These are phyloP conservation scores for Aspergillus coremiiformis DNA, from an alignment of 495 filamentous ascomycete genomes.

Conservation along the genomic window DNA sequence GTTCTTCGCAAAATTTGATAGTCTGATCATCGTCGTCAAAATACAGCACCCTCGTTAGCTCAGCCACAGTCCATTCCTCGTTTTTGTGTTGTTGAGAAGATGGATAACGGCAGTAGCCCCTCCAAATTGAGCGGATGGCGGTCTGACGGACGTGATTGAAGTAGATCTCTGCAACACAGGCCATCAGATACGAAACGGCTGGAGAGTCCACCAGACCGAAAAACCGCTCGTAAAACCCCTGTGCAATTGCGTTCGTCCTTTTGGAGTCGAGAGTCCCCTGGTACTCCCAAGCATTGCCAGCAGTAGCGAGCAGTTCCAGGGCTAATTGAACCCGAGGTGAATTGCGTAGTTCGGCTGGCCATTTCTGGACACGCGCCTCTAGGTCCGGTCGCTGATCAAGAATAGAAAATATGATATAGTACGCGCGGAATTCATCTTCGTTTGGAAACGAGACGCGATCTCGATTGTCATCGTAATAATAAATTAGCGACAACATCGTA, in stretches of 20 bases:
- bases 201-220: slow-evolving; percentile 66
- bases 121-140: slow-evolving; percentile 64
- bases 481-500: slow-evolving; percentile 77
- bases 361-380: slow-evolving; percentile 65
- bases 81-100: slow-evolving; percentile 59
- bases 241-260: slow-evolving; percentile 47
- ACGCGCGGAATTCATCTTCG: slow-evolving; percentile 85
- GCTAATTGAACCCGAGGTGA: slow-evolving; percentile 57
- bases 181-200: slow-evolving; percentile 79
- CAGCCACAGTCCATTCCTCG: slow-evolving; percentile 64
- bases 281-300: slow-evolving; percentile 55
- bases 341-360: slow-evolving; percentile 50
- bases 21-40: slow-evolving; percentile 72
- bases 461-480: slow-evolving; percentile 75
- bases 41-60: slow-evolving; percentile 57
- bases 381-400: slow-evolving; percentile 62
- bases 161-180: slow-evolving; percentile 85
- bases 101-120: slow-evolving; percentile 45
- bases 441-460: slow-evolving; percentile 51
- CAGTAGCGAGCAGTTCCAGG: slow-evolving; percentile 59
- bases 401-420: slow-evolving; percentile 79
- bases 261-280: slow-evolving; percentile 57
- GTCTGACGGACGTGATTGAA: slow-evolving; percentile 75
- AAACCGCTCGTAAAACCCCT: slow-evolving; percentile 61
- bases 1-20: slow-evolving; percentile 57